Evolutionary conservation across 805 yeast species (phyloP).

Genomic region (Phaffomyces antillensis): DNA sequence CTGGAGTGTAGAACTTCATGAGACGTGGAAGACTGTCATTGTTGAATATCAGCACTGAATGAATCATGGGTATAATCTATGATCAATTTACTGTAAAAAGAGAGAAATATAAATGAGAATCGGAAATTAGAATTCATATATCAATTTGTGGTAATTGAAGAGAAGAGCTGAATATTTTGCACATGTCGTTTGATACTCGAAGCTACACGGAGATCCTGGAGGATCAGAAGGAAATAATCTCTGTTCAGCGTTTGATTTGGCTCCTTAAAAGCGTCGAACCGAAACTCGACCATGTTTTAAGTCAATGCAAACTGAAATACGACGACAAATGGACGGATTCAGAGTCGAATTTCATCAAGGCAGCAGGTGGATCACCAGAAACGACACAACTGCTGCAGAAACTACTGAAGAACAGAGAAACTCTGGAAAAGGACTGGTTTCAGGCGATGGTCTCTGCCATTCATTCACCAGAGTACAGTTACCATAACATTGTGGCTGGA

Average conservation of each 20-base stretch:
- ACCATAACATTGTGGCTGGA: neutral
- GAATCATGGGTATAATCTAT: constrained; percentile 47
- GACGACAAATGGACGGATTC: neutral
- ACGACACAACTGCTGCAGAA: neutral
- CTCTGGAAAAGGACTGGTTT: neutral
- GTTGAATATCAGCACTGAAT: constrained; percentile 81
- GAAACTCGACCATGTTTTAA: neutral
- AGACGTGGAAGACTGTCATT: constrained; percentile 86
- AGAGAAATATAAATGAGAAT: too few species aligned
- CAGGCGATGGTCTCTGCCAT: neutral
- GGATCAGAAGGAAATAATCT: constrained; percentile 2
- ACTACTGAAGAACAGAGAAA: neutral
- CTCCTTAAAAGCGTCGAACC: constrained; percentile 12
- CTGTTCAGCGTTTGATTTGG: constrained; percentile 2
- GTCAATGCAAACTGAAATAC: neutral
- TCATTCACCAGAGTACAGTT: neutral
- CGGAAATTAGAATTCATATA: too few species aligned
- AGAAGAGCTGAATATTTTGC: neutral
- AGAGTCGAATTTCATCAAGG: neutral
- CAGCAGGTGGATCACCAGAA: neutral
- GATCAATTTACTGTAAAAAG: neutral
- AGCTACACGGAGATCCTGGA: constrained; percentile 5
- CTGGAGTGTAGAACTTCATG: constrained; percentile 86
- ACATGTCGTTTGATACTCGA: neutral
- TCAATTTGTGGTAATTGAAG: too few species aligned